Evolutionary conservation across 192 early-diverging fungal species (phyloP).

Genomic region (Backusella psychrophila): DNA sequence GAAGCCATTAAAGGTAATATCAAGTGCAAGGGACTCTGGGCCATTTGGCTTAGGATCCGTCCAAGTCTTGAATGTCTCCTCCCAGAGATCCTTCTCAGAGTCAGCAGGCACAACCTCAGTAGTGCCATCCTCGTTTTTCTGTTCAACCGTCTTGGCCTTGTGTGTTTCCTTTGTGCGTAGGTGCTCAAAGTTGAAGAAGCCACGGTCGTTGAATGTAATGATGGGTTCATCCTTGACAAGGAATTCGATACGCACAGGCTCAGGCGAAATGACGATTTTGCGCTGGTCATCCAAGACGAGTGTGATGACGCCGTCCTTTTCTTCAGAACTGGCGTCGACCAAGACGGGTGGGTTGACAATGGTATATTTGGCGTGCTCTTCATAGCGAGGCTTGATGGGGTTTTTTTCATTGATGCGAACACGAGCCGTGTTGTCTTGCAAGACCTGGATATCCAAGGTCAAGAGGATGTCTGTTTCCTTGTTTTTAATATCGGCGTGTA

Average conservation of each 20-base stretch:
- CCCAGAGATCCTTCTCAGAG: constrained; percentile 62
- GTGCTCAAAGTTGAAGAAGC: constrained; percentile 85
- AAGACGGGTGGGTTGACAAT: constrained; percentile 43
- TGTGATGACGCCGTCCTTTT: constrained; percentile 29
- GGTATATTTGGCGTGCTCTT: constrained; percentile 54
- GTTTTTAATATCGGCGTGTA: constrained; percentile 54
- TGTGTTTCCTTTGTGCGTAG: constrained; percentile 52
- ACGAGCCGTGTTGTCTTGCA: constrained; percentile 58
- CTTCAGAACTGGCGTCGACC: neutral
- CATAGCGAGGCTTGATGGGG: constrained; percentile 72
- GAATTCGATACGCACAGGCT: constrained; percentile 64
- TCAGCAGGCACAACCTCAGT: constrained; percentile 41
- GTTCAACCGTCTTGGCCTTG: constrained; percentile 43
- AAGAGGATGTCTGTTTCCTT: constrained; percentile 37
- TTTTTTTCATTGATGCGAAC: constrained; percentile 62
- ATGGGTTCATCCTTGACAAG: constrained; percentile 50
- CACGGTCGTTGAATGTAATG: constrained; percentile 79
- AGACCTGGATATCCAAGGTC: constrained; percentile 48
- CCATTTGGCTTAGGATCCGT: constrained; percentile 94
- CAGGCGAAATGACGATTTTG: constrained; percentile 47
- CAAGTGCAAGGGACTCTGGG: constrained; percentile 91
- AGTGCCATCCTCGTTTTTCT: constrained; percentile 31
- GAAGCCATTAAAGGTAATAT: constrained; percentile 85
- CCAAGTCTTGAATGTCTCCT: constrained; percentile 86
- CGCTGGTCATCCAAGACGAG: constrained; percentile 43